Evolutionary conservation across 192 early-diverging fungal species (phyloP), one percentile per base, ranked within the genome.

Genomic region (Entomortierella parvispora): DNA sequence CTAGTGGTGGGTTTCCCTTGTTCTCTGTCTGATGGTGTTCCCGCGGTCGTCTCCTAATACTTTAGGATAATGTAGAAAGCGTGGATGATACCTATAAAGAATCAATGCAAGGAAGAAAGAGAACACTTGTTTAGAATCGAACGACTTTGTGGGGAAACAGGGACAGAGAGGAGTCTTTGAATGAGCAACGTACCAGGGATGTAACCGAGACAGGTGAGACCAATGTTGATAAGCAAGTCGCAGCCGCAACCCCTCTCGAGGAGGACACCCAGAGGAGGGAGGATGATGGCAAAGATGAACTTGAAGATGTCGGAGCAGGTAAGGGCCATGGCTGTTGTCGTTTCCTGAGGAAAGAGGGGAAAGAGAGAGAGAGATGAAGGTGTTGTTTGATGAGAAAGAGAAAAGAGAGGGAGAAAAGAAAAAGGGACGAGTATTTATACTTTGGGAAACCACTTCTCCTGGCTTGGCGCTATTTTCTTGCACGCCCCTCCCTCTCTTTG

Each of bases 221-320:
- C 57, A 44, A 93, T 84, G 83, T 93, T 93, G 62, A 94, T 90
- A 29, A 86, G 68, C 11, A 92, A 49, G 52, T 91, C 90, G 29
- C 55, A 67, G 18, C 67, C 63, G 63, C 83, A 88, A 12, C 89
- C 91, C 23, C 42, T 77, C 74, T 77, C 58, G 49, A 57, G 32
- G 25, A 85, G 54, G 28, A 85, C 83, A 47, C 83, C 83, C 22
- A 85, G 62, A 62, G 83, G 83, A 42, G 83, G 83, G 51, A 85
- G 60, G 51, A 85, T 78, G 62, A 85, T 12, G 32, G 82, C 77
- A 32, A 78, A 83, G 43, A 82, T 22, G 65, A 86, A 80, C 67
- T 86, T 86, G 72, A 80, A 86, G 66, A 83, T 81, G 34, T 86
- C 84, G 50, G 82, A 70, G 62, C 43, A 83, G 58, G 84, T 86